A percentile compares a stretch with the other conserved stretches of the same genome.
Conservation (phyloP, 1,284 basidiomycete species). For the Sparassis latifolia region DNA sequence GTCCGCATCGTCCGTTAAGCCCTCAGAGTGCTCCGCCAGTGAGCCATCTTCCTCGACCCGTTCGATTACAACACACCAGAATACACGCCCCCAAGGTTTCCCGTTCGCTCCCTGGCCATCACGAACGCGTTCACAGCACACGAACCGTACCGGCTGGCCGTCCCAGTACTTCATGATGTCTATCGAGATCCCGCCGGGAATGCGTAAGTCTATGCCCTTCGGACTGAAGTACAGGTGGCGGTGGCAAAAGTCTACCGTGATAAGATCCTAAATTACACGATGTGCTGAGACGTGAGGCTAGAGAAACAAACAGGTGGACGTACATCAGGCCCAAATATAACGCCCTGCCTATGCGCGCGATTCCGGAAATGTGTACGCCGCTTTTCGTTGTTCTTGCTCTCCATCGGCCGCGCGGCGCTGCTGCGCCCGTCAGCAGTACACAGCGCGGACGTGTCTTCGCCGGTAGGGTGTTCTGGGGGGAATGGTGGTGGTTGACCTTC, state of each 20-base stretch:
- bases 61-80: conserved; percentile 72
- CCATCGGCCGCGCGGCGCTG: background rate
- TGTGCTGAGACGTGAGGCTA: background rate
- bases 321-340: conserved; percentile 51
- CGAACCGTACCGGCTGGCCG: conserved; percentile 79
- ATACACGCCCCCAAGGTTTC: conserved; percentile 53
- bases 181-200: conserved; percentile 74
- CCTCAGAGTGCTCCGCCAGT: background rate
- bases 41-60: conserved; percentile 27
- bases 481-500: conserved; percentile 30
- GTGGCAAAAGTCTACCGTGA: conserved; percentile 75
- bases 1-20: too few species aligned
- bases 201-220: conserved; percentile 49
- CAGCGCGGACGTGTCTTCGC: conserved; percentile 49
- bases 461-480: conserved; percentile 39
- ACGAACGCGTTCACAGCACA: conserved; percentile 63
- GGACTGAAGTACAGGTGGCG: conserved; percentile 71
- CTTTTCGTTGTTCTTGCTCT: conserved; percentile 11
- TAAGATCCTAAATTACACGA: conserved; percentile 43
- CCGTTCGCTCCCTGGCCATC: conserved; percentile 24
- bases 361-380: conserved; percentile 57
- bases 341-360: conserved; percentile 41
- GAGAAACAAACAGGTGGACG: conserved; percentile 10
- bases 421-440: conserved; percentile 26
- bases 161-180: conserved; percentile 90